A percentile compares a stretch with the other conserved stretches of the same genome.
Evolutionary conservation across 2,329 filamentous ascomycete genomes (phyloP).

Genomic region (Saccharata proteae): DNA sequence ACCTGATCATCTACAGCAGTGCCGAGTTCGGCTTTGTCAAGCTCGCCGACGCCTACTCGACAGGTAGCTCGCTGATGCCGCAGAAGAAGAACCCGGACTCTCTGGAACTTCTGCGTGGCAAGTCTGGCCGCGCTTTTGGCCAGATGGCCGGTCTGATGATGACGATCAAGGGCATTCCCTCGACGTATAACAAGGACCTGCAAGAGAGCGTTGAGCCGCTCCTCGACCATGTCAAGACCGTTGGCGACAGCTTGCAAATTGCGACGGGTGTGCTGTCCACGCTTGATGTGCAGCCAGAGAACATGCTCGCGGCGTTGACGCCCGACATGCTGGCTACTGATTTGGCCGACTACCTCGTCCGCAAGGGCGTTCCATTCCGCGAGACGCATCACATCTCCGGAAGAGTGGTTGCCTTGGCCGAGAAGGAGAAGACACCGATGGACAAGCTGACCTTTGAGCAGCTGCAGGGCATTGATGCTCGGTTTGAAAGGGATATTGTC

Average conservation of each 20-base stretch:
- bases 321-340: conserved; percentile 74
- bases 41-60: conserved; percentile 68
- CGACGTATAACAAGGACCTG: conserved; percentile 85
- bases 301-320: conserved; percentile 68
- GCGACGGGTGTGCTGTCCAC: conserved; percentile 70
- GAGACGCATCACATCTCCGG: conserved; percentile 72
- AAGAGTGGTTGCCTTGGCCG: conserved; percentile 58
- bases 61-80: conserved; percentile 66
- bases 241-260: conserved; percentile 71
- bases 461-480: conserved; percentile 52
- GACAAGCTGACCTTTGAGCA: conserved; percentile 56
- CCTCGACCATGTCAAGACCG: conserved; percentile 71
- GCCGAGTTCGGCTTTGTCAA: conserved; percentile 65
- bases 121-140: conserved; percentile 64
- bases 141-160: conserved; percentile 72
- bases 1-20: conserved; percentile 72
- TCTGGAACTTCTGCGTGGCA: conserved; percentile 64
- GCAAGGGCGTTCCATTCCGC: conserved; percentile 61
- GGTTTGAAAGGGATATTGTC: conserved; percentile 60
- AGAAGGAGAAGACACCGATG: conserved; percentile 55
- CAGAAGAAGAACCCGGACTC: conserved; percentile 77
- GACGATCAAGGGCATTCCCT: conserved; percentile 63
- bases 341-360: conserved; percentile 51
- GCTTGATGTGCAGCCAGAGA: conserved; percentile 54
- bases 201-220: conserved; percentile 81